Conservation (phyloP, 768 basidiomycete genomes). For the Boletus pseudopeckii region DNA sequence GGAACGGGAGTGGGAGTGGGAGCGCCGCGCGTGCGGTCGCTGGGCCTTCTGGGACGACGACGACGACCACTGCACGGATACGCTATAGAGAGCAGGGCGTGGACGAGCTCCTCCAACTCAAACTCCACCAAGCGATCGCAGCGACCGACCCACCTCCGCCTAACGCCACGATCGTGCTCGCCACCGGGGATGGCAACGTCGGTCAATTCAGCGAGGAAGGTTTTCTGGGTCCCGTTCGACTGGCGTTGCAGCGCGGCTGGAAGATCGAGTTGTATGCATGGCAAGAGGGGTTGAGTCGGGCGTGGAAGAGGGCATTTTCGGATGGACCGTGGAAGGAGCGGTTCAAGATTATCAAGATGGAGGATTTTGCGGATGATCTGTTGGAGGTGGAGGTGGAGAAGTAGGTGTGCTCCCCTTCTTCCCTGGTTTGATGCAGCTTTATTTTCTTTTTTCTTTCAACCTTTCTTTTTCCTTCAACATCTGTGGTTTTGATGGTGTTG, state of each 20-base stretch:
- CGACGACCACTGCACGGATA: constrained; percentile 36
- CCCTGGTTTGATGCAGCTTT: background rate
- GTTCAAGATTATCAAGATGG: constrained; percentile 61
- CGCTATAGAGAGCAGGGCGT: constrained; percentile 90
- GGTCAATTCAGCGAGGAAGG: constrained; percentile 93
- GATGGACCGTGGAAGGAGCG: constrained; percentile 38
- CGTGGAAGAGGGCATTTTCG: constrained; percentile 75
- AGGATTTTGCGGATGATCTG: constrained; percentile 61
- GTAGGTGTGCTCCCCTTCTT: constrained; percentile 6
- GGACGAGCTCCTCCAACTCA: constrained; percentile 91
- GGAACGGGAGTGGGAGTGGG: background rate
- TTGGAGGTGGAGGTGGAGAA: constrained; percentile 40
- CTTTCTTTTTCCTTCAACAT: too few species aligned
- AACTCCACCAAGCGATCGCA: constrained; percentile 83
- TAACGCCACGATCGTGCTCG: constrained; percentile 81
- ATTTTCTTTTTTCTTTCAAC: too few species aligned
- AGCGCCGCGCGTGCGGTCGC: constrained; percentile 10
- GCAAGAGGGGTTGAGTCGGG: constrained; percentile 76
- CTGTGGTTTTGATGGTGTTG: background rate
- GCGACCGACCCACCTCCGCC: constrained; percentile 60
- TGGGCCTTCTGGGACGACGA: constrained; percentile 12
- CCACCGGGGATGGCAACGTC: constrained; percentile 90
- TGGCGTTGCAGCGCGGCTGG: constrained; percentile 89
- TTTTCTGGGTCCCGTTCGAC: constrained; percentile 83
- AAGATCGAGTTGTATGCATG: constrained; percentile 93